A percentile compares a stretch with the other conserved stretches of the same genome.
Conservation (phyloP, 2,329 filamentous ascomycete species). For the Aureobasidium sp. region DNA sequence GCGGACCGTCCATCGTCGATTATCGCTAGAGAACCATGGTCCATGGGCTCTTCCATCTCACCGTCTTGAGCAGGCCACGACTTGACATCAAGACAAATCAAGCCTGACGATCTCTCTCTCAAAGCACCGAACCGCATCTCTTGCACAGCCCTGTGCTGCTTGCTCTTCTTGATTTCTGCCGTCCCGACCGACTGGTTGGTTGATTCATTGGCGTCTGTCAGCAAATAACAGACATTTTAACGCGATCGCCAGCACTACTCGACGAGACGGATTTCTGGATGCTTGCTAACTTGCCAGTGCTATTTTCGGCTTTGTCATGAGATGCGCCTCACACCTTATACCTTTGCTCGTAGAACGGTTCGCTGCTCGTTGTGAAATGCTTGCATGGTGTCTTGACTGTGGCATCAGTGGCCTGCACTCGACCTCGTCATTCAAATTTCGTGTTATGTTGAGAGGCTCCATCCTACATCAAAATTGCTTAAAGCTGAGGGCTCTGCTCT, state of each 20-base stretch:
- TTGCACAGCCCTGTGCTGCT: conserved; percentile 10
- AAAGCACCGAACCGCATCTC: background rate
- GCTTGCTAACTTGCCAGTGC: background rate
- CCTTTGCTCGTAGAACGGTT: background rate
- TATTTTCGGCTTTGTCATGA: conserved; percentile 8
- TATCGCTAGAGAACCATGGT: conserved; percentile 1
- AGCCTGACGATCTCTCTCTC: background rate
- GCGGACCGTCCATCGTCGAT: conserved; percentile 5
- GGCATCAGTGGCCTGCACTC: background rate
- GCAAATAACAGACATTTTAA: conserved; percentile 4
- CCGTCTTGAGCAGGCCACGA: background rate
- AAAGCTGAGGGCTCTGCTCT: background rate
- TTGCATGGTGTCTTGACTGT: background rate
- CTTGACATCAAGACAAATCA: background rate
- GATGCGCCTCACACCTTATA: conserved; percentile 13
- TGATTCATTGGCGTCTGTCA: background rate
- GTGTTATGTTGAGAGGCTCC: background rate
- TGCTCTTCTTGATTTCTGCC: background rate
- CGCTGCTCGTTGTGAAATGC: background rate
- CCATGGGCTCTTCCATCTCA: background rate
- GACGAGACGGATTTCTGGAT: background rate
- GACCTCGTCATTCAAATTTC: background rate
- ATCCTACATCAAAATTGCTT: background rate
- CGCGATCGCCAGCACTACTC: background rate
- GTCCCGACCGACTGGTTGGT: conserved; percentile 1